Base-by-base conservation (phyloP, 176 grass and related monocot genomes). In the Thinopyrum elongatum region DNA sequence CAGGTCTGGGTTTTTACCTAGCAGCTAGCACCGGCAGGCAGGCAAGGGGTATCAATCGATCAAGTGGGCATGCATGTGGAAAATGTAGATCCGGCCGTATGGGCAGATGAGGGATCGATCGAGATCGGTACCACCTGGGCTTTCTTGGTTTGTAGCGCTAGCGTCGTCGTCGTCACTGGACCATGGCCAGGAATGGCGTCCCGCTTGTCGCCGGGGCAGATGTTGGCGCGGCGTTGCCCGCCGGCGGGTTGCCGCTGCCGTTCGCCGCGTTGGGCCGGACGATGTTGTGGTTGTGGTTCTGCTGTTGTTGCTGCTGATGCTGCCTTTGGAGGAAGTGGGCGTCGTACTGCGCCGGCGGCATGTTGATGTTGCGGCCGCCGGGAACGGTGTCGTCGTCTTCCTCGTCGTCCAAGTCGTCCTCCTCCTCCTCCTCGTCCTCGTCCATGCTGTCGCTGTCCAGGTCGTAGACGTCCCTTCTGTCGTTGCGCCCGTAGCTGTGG, bases 151-250 rank as follows among this genome's bases (percentile, higher is more conserved):
- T 44, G 51, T 60, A 16, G 71, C 86, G 71, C 86, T 81, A 10
- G 4, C 34, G 57, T 80, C 36, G 36, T 42, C 41, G 2, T 38
- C 36, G 36, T 87, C 87, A 93, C 87, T 96, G 90, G 88, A 99
- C 97, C 90, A 94, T 93, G 78, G 90, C 92, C 84, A 99, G 82
- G 92, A 99, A 96, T 10, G 97, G 91, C 64, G 82, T 7, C 82
- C 94, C 92, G 70, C 85, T 86, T 74, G 90, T 58, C 16, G 85
- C 13, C 10, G 42, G 34, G 34, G 34, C 34, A 8, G 86, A 33
- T 33, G 79, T 13, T 2, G 82, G 38, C 6, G 58, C 7, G 1
- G 38, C 38, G 30, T 22, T 73, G 4, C 58, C 58, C 3, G 69
- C 41, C 38, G 82, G 82, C 30, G 81, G 77, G 60, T 82, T 77